Base-by-base conservation (phyloP, 164 flowering plant species). In the Pachysandra terminalis region DNA sequence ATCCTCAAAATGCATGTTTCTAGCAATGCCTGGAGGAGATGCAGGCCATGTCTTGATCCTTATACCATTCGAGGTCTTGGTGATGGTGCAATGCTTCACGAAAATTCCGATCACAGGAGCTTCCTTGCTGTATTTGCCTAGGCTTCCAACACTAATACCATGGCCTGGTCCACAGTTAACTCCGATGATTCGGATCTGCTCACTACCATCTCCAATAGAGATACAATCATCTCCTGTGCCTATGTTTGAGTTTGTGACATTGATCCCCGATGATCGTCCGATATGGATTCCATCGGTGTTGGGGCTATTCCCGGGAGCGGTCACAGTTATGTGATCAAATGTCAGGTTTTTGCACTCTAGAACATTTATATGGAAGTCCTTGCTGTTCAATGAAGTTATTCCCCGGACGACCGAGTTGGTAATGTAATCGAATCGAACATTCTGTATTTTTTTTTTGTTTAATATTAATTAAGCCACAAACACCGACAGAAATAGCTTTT, bases 211-310 rank as follows among this genome's bases (percentile, higher is more conserved):
- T 1, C 85, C 90, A 0, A 86, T 17, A 10, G 93, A 88, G 56
- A 87, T 63, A 55, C 93, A 88, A 53, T 88, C 93, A 41, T 86
- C 93, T 0, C 93, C 90, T 0, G 90, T 88, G 21, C 23, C 53
- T 5, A 88, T 83, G 21, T 8, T n/a, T 0, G 79, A 6, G 9
- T 76, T 52, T 0, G 41, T 62, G 25, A 88, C 77, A 16, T 61
- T 71, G 40, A 85, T 26, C 0, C 74, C 76, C 0, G 1, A 51
- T 0, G 89, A 82, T 2, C 74, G 51, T 0, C 83, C 87, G 1
- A 86, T 69, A 74, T 85, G 93, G 63, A 87, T 85, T 9, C 89
- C 93, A 26, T 86, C 93, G 0, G 93, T 85, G 82, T 88, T 86
- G 3, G 37, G 68, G 73, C 90, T 84, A 0, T 65, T 49, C 0